Conservation (phyloP, 2,329 filamentous ascomycete species). For the Lachnellula suecica region DNA sequence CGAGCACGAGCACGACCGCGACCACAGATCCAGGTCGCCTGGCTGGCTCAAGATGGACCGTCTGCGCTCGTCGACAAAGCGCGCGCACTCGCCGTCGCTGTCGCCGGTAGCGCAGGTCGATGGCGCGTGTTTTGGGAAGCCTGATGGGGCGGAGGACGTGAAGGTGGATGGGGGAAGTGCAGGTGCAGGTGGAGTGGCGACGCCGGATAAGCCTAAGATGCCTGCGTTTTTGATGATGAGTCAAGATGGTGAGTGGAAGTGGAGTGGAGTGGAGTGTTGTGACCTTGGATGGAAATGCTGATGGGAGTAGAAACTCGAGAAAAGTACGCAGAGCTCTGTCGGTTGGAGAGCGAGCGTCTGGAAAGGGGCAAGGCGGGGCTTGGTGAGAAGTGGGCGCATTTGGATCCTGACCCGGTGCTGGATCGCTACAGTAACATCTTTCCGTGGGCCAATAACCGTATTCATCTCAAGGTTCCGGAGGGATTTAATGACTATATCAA, state of each 20-base stretch:
- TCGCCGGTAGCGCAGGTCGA: conserved; percentile 17
- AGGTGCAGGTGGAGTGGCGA: too few species aligned
- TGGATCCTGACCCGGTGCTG: conserved; percentile 56
- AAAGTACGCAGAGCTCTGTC: conserved; percentile 63
- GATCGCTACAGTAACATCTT: conserved; percentile 91
- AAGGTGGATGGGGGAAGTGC: too few species aligned
- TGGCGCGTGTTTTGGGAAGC: conserved; percentile 16
- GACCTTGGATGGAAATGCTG: too few species aligned
- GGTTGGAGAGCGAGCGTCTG: conserved; percentile 44
- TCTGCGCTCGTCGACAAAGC: conserved; percentile 25
- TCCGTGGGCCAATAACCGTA: conserved; percentile 83
- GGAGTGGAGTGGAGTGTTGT: too few species aligned
- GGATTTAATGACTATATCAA: conserved; percentile 79
- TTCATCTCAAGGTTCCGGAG: conserved; percentile 76
- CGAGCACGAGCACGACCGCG: conserved; percentile 2
- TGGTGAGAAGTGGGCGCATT: conserved; percentile 52
- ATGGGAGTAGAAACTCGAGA: conserved; percentile 59
- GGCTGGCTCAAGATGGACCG: conserved; percentile 32
- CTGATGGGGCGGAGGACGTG: conserved; percentile 3
- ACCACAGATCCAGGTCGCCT: conserved; percentile 17
- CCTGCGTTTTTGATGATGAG: conserved; percentile 53
- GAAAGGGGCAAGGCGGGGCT: conserved; percentile 29
- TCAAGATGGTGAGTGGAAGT: conserved; percentile 48
- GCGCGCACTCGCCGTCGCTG: conserved; percentile 20
- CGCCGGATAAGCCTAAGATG: conserved; percentile 25